phyloP scores from a whole-genome alignment of 2,329 filamentous ascomycete genomes.

The Teratosphaeria destructans region DNA sequence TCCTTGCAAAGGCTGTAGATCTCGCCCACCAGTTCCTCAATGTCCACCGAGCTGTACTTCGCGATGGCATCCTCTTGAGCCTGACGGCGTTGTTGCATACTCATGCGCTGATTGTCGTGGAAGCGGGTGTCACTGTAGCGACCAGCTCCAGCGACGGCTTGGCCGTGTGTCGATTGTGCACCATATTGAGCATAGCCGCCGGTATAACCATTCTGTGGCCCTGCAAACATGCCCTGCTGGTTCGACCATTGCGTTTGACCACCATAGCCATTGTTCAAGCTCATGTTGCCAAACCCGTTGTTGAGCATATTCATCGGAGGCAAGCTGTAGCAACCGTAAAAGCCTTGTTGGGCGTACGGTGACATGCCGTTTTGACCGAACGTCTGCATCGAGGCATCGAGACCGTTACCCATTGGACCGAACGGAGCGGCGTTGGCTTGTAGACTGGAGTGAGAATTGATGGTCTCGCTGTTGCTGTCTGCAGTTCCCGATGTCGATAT shows the following conservation, averaged over 20 bases:
- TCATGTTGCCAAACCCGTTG: constrained; percentile 59
- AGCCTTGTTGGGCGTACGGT: constrained; percentile 22
- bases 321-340: constrained; percentile 40
- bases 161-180: constrained; percentile 39
- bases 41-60: constrained; percentile 70
- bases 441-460: constrained; percentile 58
- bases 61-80: constrained; percentile 61
- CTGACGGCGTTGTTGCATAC: constrained; percentile 64
- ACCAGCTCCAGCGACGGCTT: constrained; percentile 23
- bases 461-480: constrained; percentile 40
- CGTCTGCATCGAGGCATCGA: constrained; percentile 6
- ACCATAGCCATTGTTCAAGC: constrained; percentile 36
- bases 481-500: constrained; percentile 38
- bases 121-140: constrained; percentile 50
- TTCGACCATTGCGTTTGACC: constrained; percentile 17
- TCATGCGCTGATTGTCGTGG: constrained; percentile 58
- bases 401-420: constrained; percentile 41
- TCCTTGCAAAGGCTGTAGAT: constrained; percentile 93
- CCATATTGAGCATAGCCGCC: constrained; percentile 48
- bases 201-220: constrained; percentile 1
- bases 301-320: constrained; percentile 56
- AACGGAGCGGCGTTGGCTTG: constrained; percentile 75
- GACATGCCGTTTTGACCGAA: constrained; percentile 19
- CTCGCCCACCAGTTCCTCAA: constrained; percentile 71
- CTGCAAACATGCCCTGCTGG: constrained; percentile 9